Evolutionary conservation across 805 yeast genomes (phyloP), one percentile per base, ranked within the genome.

Genomic region (Saccharomyces kudriavzevii): DNA sequence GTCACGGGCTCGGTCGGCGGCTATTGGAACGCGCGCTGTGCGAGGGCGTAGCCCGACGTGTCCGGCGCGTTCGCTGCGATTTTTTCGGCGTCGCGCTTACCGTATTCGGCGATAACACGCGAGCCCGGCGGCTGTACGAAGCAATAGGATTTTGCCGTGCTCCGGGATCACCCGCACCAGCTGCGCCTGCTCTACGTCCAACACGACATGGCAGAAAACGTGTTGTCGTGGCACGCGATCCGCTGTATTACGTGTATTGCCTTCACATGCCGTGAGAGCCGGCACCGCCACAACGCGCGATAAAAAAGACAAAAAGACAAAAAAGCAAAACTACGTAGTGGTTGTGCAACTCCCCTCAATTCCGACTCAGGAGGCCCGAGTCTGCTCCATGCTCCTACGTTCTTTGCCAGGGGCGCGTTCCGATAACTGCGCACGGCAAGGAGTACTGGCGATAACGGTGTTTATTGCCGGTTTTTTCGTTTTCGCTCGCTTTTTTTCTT

Each of bases 61-160:
- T 26, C 48, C 45, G 28, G 20, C 9, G 31, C 40, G n/a, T 11
- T 43, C 25, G 24, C 24, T 47, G 29, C 25, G 14, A 27, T 14
- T 53, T 62, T 22, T 40, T 49, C 22, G 67, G 65, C 1, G 54
- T 66, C 17, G 64, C 60, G 48, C 56, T 67, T 28, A 67, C 70
- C 13, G 70, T 67, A 5, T 67, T 67, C 49, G 52, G 62, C n/a
- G 61, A 62, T 31, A 67, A 67, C 55, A 35, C 28, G 1, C 48
- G 45, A 2, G 70, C 70, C 3, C 50, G 64, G 5, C 49, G 53
- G 10, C 56, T 67, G 51, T 67, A 67, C 54, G 45, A 54, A 28
- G 47, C 49, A 3, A 17, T 63, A 1, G 62, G 62, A 2, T 60
- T 64, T 61, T 48, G 27, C 47, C 35, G 54, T 26, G 61, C 69